Evolutionary conservation across 1,284 basidiomycete genomes (phyloP).

Genomic region (Sphaerobolus stellatus): DNA sequence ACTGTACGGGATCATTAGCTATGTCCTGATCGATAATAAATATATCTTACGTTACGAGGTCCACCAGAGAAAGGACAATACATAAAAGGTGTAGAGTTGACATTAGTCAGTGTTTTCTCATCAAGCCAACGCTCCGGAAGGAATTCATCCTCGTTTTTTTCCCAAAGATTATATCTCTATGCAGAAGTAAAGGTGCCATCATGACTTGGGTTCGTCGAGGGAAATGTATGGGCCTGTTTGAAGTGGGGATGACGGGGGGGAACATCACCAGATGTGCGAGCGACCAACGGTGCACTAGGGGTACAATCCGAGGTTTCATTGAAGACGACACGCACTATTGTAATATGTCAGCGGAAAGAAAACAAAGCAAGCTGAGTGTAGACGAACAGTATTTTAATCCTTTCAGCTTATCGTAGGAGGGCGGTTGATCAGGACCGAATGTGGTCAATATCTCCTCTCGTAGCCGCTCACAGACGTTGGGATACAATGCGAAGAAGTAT

Average conservation of each 20-base stretch:
- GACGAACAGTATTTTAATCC: constrained; percentile 61
- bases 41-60: constrained; percentile 46
- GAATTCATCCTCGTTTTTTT: constrained; percentile 61
- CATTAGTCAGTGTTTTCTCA: constrained; percentile 43
- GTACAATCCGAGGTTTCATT: constrained; percentile 72
- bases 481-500: constrained; percentile 65
- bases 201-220: constrained; percentile 56
- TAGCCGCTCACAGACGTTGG: constrained; percentile 50
- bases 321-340: constrained; percentile 64
- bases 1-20: no score
- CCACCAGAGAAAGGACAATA: constrained; percentile 70
- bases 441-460: constrained; percentile 60
- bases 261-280: constrained; percentile 50
- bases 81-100: constrained; percentile 61
- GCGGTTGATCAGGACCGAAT: constrained; percentile 46
- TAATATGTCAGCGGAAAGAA: constrained; percentile 4
- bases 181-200: constrained; percentile 57
- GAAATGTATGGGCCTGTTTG: constrained; percentile 51
- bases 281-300: constrained; percentile 51
- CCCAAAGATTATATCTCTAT: constrained; percentile 39
- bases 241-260: constrained; percentile 27
- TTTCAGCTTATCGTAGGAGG: constrained; percentile 54
- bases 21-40: neutral
- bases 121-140: constrained; percentile 72
- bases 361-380: neutral